Evolutionary conservation across 2,329 filamentous ascomycete genomes (phyloP).

Genomic region (Neopestalotiopsis rosae): DNA sequence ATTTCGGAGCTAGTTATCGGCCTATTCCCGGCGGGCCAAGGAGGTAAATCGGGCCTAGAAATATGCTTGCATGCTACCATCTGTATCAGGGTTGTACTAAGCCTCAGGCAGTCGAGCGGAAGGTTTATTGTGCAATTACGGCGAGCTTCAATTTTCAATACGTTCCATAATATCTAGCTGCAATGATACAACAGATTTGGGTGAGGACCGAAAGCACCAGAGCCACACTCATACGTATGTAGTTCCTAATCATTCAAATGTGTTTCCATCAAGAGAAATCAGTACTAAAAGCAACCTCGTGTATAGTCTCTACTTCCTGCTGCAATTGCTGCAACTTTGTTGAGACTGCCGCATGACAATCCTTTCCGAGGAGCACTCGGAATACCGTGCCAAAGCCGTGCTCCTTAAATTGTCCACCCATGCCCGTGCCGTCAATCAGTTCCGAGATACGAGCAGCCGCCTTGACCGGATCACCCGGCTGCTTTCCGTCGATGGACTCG

Average conservation of each 20-base stretch:
- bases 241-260: background rate
- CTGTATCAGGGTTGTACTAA: no score
- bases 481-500: conserved; percentile 25
- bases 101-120: no score
- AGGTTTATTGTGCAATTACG: no score
- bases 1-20: no score
- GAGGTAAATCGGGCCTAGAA: no score
- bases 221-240: no score
- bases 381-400: conserved; percentile 34
- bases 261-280: background rate
- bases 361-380: conserved; percentile 42
- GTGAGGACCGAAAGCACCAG: no score
- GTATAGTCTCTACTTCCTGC: background rate
- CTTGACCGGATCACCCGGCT: conserved; percentile 41
- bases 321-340: background rate
- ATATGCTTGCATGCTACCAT: no score
- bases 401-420: conserved; percentile 34
- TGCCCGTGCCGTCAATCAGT: conserved; percentile 37
- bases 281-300: background rate
- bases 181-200: no score
- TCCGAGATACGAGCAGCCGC: conserved; percentile 43
- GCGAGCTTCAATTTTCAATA: no score
- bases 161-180: no score
- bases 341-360: conserved; percentile 23
- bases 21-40: no score